phyloP scores from a whole-genome alignment of 2,329 filamentous ascomycete genomes.

The Blastomyces silverae region DNA sequence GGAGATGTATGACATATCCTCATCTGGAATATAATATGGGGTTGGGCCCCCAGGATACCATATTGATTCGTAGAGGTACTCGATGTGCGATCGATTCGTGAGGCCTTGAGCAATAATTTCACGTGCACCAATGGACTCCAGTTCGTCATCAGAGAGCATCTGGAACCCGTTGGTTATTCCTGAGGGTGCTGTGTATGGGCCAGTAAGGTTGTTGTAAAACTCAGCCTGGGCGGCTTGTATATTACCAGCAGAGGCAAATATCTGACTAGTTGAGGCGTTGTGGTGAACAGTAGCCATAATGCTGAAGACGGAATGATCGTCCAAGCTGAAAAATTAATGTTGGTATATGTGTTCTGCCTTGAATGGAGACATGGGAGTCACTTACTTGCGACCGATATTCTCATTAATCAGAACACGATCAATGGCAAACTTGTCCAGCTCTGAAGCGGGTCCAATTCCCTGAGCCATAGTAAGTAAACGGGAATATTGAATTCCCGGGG shows the following conservation, averaged over 20 bases:
- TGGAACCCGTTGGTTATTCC: constrained; percentile 33
- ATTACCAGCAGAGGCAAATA: constrained; percentile 18
- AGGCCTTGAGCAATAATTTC: constrained; percentile 22
- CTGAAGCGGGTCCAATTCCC: constrained; percentile 29
- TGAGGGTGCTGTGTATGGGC: constrained; percentile 29
- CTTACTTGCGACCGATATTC: constrained; percentile 29
- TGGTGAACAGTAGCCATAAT: constrained; percentile 28
- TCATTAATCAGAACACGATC: constrained; percentile 27
- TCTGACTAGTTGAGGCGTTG: constrained; percentile 26
- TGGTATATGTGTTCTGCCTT: neutral
- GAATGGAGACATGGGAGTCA: neutral
- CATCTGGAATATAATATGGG: constrained; percentile 20
- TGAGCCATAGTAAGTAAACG: neutral
- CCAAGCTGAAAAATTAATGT: constrained; percentile 18
- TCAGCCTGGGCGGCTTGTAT: constrained; percentile 26
- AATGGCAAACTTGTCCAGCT: constrained; percentile 20
- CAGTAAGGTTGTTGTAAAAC: constrained; percentile 28
- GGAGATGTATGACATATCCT: constrained; percentile 32
- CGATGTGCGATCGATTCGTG: constrained; percentile 26
- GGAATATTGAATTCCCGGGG: neutral
- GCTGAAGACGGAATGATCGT: constrained; percentile 26
- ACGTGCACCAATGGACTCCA: constrained; percentile 23
- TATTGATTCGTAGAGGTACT: constrained; percentile 25
- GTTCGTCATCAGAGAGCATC: constrained; percentile 21
- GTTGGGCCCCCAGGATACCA: constrained; percentile 25